Percentiles rank a stretch among this genome's conserved stretches.
Evolutionary conservation across 2,329 filamentous ascomycete species (phyloP).

Genomic region (Microdochium trichocladiopsis): DNA sequence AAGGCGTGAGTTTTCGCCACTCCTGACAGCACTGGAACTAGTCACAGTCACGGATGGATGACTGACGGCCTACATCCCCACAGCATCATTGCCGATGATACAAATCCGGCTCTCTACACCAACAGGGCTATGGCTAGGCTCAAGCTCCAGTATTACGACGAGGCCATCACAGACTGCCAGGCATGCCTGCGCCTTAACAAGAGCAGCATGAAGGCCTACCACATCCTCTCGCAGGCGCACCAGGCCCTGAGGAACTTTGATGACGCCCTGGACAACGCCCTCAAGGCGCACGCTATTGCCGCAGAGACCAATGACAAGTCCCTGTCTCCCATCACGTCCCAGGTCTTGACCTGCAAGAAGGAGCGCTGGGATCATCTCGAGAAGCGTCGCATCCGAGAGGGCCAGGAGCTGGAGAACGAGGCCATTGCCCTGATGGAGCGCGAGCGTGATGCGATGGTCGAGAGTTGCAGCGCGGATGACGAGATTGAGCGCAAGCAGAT

Average conservation of each 20-base stretch:
- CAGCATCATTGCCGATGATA: conserved; percentile 71
- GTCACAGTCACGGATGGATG: no score
- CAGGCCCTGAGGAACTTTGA: conserved; percentile 65
- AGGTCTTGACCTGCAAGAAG: conserved; percentile 77
- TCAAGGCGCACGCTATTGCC: conserved; percentile 67
- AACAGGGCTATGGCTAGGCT: conserved; percentile 83
- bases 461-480: conserved; percentile 21
- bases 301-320: conserved; percentile 56
- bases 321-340: conserved; percentile 61
- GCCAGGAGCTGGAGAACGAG: conserved; percentile 52
- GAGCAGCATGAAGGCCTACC: conserved; percentile 72
- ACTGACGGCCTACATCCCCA: no score
- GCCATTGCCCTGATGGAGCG: conserved; percentile 43
- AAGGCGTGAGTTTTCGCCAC: conserved; percentile 48
- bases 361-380: conserved; percentile 77
- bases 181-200: conserved; percentile 63
- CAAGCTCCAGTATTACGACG: conserved; percentile 66
- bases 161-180: conserved; percentile 70
- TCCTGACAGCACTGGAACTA: no score
- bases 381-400: conserved; percentile 46
- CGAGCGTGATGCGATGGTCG: conserved; percentile 35
- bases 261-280: conserved; percentile 63
- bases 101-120: conserved; percentile 74
- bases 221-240: conserved; percentile 77
- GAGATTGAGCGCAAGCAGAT: conserved; percentile 38